These are phyloP conservation scores for Lavandula angustifolia DNA, from an alignment of 257 asterid genomes.

Conservation along the genomic window DNA sequence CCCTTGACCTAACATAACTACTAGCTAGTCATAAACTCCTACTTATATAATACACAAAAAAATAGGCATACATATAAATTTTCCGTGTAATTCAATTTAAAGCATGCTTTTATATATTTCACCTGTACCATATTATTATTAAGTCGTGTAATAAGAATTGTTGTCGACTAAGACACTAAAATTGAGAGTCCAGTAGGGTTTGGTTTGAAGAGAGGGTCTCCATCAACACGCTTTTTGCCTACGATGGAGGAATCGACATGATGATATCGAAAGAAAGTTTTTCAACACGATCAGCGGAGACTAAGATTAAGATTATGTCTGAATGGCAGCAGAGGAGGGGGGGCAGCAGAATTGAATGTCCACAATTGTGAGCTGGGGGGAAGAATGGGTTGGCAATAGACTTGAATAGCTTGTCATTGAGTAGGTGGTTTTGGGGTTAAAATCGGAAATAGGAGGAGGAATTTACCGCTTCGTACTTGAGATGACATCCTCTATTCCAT, in stretches of 20 bases:
- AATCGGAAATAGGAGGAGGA: not conserved
- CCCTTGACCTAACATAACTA: too few relatives aligned
- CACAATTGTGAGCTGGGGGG: slow-evolving; percentile 13
- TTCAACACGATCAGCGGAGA: not conserved
- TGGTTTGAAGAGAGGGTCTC: not conserved
- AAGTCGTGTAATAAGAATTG: too few relatives aligned
- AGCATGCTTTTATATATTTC: too few relatives aligned
- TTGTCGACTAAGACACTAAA: too few relatives aligned
- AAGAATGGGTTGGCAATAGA: slow-evolving; percentile 31
- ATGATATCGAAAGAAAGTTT: not conserved
- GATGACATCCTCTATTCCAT: too few relatives aligned
- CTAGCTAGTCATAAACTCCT: too few relatives aligned
- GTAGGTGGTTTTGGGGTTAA: not conserved
- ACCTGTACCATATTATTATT: too few relatives aligned
- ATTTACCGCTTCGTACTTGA: too few relatives aligned
- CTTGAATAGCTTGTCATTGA: not conserved
- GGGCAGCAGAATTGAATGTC: slow-evolving; percentile 31
- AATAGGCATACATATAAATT: too few relatives aligned
- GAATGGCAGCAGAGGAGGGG: not conserved
- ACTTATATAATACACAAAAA: too few relatives aligned
- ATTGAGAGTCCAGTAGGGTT: not conserved
- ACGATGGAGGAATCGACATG: not conserved
- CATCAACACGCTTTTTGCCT: not conserved
- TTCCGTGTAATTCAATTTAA: too few relatives aligned
- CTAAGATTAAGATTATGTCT: not conserved